Evolutionary conservation across 2,329 filamentous ascomycete genomes (phyloP), one percentile per base, ranked within the genome.

Genomic region (Penicillium sp.): DNA sequence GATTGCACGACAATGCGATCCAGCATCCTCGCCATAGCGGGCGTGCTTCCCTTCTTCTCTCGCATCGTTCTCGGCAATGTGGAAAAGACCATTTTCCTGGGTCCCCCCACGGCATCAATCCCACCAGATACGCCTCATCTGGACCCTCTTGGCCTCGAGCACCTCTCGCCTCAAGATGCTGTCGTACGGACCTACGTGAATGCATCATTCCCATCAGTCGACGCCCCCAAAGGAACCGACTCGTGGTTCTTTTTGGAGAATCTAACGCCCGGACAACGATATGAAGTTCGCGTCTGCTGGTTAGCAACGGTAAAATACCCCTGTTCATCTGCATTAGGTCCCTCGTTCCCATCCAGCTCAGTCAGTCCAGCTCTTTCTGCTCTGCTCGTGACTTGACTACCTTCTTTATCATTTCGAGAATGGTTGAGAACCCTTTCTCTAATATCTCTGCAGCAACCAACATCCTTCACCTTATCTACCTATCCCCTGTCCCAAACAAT

Each of bases 241-340:
- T 84, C 86, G 27, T 97, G 93, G 93, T 80, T 90, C 57, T 72
- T 91, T 6, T 79, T 98, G 5, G 79, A 86, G 48, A 73, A 77
- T 32, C 75, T 98, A 46, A 76, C 71, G n/a, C 78, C 81, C 33
- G 81, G 82, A 9, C 84, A 85, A 62, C 80, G 90, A 56, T 96
- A 97, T 75, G 93, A 98, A 74, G 79, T 95, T 42, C 83, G 93
- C 46, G 77, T 96, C 50, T 97, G 91, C 72, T 98, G 91, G 90
- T 78, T 89, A 51, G 93, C 93, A 36, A 93, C 85, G 51, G 91
- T 95, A 78, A 70, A 86, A 12, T 13, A 1, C 13, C 3, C n/a
- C 39, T 5, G 43, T 39, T 11, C 41, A 25, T 39, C 24, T 24
- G 24, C 11, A 3, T 9, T n/a, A n/a, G n/a, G n/a, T 3, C 18